These are phyloP conservation scores for Clarireedia homoeocarpa DNA, from an alignment of 2,329 filamentous ascomycete species.

Conservation along the genomic window DNA sequence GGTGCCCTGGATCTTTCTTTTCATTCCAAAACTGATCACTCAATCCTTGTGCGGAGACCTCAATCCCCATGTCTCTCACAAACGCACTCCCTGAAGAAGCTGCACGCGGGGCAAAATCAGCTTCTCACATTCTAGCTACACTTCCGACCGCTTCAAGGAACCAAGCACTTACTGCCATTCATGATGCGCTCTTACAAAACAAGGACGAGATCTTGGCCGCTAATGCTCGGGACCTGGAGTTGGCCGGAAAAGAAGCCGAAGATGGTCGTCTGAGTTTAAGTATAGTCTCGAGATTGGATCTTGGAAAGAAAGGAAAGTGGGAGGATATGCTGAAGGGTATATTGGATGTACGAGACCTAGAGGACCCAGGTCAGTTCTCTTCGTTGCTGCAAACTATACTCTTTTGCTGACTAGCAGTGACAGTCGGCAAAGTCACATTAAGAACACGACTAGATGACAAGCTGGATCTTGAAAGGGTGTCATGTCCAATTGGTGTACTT, in stretches of 20 bases:
- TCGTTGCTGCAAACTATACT: background rate
- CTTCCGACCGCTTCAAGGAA: constrained; percentile 72
- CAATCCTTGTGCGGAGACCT: background rate
- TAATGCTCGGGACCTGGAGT: constrained; percentile 74
- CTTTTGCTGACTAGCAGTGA: constrained; percentile 1
- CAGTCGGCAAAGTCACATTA: constrained; percentile 77
- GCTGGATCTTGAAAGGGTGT: constrained; percentile 77
- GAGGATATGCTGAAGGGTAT: constrained; percentile 98
- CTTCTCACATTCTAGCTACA: constrained; percentile 76
- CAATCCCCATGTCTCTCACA: constrained; percentile 69
- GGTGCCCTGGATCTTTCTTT: no score
- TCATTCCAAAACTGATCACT: no score
- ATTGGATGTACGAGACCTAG: constrained; percentile 72
- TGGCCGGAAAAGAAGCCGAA: constrained; percentile 64
- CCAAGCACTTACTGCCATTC: constrained; percentile 74
- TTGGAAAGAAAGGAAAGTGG: constrained; percentile 82
- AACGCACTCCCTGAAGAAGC: constrained; percentile 73
- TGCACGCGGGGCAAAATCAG: constrained; percentile 68
- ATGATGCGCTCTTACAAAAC: constrained; percentile 62
- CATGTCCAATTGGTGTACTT: constrained; percentile 93
- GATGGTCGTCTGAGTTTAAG: constrained; percentile 72
- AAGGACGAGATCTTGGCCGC: constrained; percentile 75
- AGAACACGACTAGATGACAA: constrained; percentile 81
- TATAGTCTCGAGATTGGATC: constrained; percentile 79
- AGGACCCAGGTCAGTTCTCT: constrained; percentile 64